Conservation (phyloP, 306 rosid genomes). For the Argentina anserina region DNA sequence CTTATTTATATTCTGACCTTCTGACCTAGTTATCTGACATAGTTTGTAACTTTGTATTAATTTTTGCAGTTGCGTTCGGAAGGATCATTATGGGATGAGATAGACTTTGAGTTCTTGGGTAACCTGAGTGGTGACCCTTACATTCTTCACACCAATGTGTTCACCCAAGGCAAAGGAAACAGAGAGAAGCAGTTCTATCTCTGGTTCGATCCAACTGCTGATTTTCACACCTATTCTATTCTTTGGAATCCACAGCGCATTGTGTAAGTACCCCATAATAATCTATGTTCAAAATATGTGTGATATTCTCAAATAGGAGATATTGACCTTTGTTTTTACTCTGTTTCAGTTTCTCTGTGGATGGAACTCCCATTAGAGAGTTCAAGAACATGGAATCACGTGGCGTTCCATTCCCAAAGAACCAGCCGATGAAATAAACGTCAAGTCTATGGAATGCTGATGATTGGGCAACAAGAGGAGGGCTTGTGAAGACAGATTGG, state of each 20-base stretch:
- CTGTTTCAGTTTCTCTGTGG: too few species aligned
- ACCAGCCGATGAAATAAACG: conserved; percentile 55
- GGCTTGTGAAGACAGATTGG: conserved; percentile 70
- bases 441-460: conserved; percentile 74
- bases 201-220: conserved; percentile 68
- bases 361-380: conserved; percentile 63
- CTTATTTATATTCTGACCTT: not conserved
- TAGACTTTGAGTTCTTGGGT: conserved; percentile 73
- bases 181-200: conserved; percentile 69
- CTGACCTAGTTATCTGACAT: not conserved
- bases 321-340: not conserved
- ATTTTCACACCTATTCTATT: conserved; percentile 64
- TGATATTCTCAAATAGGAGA: too few species aligned
- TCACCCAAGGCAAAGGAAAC: conserved; percentile 58
- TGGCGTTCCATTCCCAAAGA: conserved; percentile 54
- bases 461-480: too few species aligned
- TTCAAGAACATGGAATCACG: conserved; percentile 61
- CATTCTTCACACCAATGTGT: conserved; percentile 70
- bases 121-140: conserved; percentile 78
- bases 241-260: conserved; percentile 67
- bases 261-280: conserved; percentile 34
- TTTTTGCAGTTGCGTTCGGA: conserved; percentile 50
- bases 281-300: not conserved
- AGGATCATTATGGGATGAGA: conserved; percentile 68
- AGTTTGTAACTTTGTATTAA: not conserved